Percentiles rank a stretch among this genome's conserved stretches.
Conservation (phyloP, 225 moss, liverwort and hornwort species). For the Lunularia cruciata region DNA sequence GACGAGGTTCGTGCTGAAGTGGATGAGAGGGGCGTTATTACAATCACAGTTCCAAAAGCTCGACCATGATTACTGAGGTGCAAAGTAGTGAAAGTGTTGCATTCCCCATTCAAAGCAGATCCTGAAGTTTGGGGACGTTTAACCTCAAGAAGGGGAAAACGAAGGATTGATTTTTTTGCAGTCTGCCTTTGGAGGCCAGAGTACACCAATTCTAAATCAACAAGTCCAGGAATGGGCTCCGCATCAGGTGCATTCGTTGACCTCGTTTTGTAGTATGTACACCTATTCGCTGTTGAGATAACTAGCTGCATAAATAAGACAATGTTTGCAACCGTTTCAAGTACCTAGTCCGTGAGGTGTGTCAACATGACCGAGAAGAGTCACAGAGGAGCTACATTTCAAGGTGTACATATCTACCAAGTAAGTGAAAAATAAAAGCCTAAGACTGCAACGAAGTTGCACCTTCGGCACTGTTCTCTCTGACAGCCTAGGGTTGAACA, state of each 20-base stretch:
- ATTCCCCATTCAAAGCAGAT: not conserved
- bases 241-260: conserved; percentile 6
- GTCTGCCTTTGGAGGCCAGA: not conserved
- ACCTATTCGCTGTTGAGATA: not conserved
- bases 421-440: not conserved
- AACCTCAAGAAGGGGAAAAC: not conserved
- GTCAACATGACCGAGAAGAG: not conserved
- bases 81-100: not conserved
- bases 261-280: not conserved
- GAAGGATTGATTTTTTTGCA: not conserved
- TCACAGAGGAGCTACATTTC: conserved; percentile 3
- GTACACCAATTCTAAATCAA: not conserved
- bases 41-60: conserved; percentile 31
- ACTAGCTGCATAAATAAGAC: conserved; percentile 13
- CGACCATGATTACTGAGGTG: not conserved
- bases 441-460: not conserved
- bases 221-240: not conserved
- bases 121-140: not conserved
- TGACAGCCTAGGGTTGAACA: too few relatives aligned
- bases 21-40: conserved; percentile 29
- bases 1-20: conserved; percentile 28
- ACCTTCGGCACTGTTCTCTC: not conserved
- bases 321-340: not conserved
- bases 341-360: not conserved
- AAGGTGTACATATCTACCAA: conserved; percentile 9